Conservation (phyloP, 805 yeast genomes). For the Saccharomyces mikatae region DNA sequence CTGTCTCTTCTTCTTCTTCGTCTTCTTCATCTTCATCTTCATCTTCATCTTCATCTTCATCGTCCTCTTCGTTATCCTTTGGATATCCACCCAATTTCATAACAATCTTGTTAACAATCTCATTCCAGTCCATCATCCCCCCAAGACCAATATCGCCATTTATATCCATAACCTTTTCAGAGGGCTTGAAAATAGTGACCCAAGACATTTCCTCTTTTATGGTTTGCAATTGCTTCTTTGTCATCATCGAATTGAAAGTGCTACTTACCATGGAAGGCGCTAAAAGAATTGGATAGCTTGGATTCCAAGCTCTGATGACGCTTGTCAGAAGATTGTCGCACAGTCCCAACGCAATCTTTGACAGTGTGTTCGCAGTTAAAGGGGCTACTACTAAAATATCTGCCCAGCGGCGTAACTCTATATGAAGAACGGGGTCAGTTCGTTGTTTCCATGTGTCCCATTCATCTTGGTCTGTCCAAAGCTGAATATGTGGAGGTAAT, state of each 20-base stretch:
- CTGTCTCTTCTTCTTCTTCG: slow-evolving; percentile 27
- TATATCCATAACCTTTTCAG: slow-evolving; percentile 84
- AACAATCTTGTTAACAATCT: slow-evolving; percentile 78
- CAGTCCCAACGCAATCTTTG: slow-evolving; percentile 82
- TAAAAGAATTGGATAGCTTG: slow-evolving; percentile 74
- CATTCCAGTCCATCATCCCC: slow-evolving; percentile 97
- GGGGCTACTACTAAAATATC: slow-evolving; percentile 92
- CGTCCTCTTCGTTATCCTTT: slow-evolving; percentile 44
- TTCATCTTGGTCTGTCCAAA: slow-evolving; percentile 93
- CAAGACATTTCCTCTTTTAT: slow-evolving; percentile 89
- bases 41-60: slow-evolving; percentile 38
- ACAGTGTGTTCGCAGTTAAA: slow-evolving; percentile 81
- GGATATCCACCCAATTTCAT: slow-evolving; percentile 60
- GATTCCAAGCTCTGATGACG: slow-evolving; percentile 93
- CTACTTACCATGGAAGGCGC: slow-evolving; percentile 96
- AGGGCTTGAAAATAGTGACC: slow-evolving; percentile 89
- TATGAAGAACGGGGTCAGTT: slow-evolving; percentile 87
- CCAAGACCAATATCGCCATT: slow-evolving; percentile 99
- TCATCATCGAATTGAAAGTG: slow-evolving; percentile 82
- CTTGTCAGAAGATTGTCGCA: slow-evolving; percentile 89
- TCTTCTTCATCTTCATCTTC: slow-evolving; percentile 33
- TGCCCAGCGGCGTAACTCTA: slow-evolving; percentile 94
- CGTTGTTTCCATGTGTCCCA: slow-evolving; percentile 83
- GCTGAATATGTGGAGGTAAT: slow-evolving; percentile 59
- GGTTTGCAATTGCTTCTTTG: slow-evolving; percentile 70